A percentile compares a stretch with the other conserved stretches of the same genome.
Conservation (phyloP, 1,139 yeast genomes). For the Zygosaccharomyces sapae region DNA sequence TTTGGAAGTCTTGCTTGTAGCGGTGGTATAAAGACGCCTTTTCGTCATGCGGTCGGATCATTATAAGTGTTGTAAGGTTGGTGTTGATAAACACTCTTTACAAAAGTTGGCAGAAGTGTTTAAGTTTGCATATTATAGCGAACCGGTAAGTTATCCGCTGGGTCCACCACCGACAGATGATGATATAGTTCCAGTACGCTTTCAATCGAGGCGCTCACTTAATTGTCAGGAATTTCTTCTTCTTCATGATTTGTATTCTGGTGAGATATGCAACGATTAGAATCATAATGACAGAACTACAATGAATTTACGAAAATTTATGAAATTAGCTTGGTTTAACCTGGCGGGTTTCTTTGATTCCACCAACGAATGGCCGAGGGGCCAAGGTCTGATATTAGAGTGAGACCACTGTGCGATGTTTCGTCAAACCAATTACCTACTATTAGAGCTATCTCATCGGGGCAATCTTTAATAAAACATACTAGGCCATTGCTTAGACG, state of each 20-base stretch:
- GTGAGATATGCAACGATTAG: conserved; percentile 22
- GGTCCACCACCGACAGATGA: conserved; percentile 16
- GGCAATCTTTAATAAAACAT: conserved; percentile 28
- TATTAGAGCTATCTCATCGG: conserved; percentile 20
- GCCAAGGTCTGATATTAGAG: conserved; percentile 1
- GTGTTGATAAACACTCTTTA: conserved; percentile 7
- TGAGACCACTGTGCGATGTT: not conserved
- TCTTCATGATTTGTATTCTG: conserved; percentile 23
- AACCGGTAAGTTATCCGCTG: conserved; percentile 4
- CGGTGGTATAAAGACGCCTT: too few relatives aligned
- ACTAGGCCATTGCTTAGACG: conserved; percentile 33
- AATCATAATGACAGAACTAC: too few relatives aligned
- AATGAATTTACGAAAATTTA: not conserved
- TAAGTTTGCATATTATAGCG: conserved; percentile 9
- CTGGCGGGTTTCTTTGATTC: not conserved
- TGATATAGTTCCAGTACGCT: conserved; percentile 9
- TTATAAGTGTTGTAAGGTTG: not conserved
- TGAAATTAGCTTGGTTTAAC: not conserved
- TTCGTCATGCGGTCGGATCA: not conserved
- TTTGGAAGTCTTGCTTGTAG: too few relatives aligned
- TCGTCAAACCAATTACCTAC: conserved; percentile 32
- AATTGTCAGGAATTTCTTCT: conserved; percentile 14
- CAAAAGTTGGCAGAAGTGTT: conserved; percentile 14
- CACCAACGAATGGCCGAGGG: conserved; percentile 2
- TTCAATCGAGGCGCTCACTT: conserved; percentile 1